Conservation (phyloP, 306 rosid species). For the Echinosophora koreensis region DNA sequence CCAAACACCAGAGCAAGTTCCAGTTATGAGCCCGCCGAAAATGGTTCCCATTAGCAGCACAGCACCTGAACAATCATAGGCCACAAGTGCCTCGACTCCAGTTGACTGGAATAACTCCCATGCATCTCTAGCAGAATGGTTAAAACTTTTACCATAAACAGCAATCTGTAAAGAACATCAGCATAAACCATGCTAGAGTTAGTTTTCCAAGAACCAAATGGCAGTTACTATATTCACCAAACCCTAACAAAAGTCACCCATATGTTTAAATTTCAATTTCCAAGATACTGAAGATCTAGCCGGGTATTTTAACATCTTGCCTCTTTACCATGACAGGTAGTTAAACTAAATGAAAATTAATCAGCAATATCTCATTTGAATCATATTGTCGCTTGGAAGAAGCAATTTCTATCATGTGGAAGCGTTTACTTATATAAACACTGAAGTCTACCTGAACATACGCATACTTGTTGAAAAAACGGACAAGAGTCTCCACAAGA, state of each 20-base stretch:
- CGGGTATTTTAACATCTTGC: background rate
- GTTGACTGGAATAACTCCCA: slow-evolving; percentile 99
- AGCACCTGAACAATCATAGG: slow-evolving; percentile 97
- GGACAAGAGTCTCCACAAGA: slow-evolving; percentile 96
- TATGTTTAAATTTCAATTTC: slow-evolving; percentile 2
- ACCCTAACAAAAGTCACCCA: background rate
- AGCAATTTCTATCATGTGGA: background rate
- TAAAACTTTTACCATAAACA: slow-evolving; percentile 91
- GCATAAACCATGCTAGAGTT: slow-evolving; percentile 29
- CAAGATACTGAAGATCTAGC: background rate
- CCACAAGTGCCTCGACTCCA: slow-evolving; percentile 93
- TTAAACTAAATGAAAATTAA: slow-evolving; percentile 11
- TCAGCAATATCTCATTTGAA: background rate
- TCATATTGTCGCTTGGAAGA: slow-evolving; percentile 22
- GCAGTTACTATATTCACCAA: slow-evolving; percentile 20
- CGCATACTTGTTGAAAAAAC: slow-evolving; percentile 98
- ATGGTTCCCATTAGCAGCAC: slow-evolving; percentile 90
- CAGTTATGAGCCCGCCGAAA: slow-evolving; percentile 86
- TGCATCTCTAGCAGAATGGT: slow-evolving; percentile 97
- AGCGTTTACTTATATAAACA: slow-evolving; percentile 23
- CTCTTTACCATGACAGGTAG: background rate
- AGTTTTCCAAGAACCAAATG: slow-evolving; percentile 29
- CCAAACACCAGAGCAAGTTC: slow-evolving; percentile 96
- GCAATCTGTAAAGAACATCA: slow-evolving; percentile 69
- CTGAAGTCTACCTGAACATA: slow-evolving; percentile 82